Base-by-base conservation (phyloP, 129 eudicot genomes). In the Sambucus nigra region DNA sequence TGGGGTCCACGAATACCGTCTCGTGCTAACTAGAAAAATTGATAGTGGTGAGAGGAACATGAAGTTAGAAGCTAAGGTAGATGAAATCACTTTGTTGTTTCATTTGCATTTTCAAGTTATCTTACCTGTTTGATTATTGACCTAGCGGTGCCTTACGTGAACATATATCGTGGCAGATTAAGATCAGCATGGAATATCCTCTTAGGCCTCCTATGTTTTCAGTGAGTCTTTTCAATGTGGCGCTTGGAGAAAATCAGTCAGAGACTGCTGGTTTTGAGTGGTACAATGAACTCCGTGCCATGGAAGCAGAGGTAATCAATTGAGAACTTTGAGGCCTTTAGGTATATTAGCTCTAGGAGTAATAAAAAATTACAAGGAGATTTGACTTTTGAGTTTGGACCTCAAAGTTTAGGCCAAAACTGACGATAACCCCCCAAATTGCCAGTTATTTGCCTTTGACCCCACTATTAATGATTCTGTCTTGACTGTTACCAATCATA, bases 221-320 rank as follows among this genome's bases (percentile, higher is more conserved):
- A 1, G 49, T 91, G 65, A 65, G 55, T 55, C 66, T 91, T 10
- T 68, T 52, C 40, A 49, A 29, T 57, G 64, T 67, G 19, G 40
- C 63, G 2, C 38, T 58, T 53, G 66, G 71, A 59, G 87, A 54
- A 56, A 74, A 58, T 29, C 57, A 69, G 40, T 47, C 69, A 5
- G 80, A 63, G 49, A 28, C 52, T 10, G 92, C 60, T 57, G 64
- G 66, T 52, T 61, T 72, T 19, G 80, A 69, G 57, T 82, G 86
- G 86, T 75, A 66, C 65, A 91, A 91, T 72, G 95, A 86, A 74
- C 80, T 91, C 35, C 86, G 95, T 60, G 94, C 95, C 51, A 91
- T 91, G 82, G 99, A 91, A 73, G 84, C 94, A 25, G 95, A 91
- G 99, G 99, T 91, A 61, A 64, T 80, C 65, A 59, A 2, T 12